Evolutionary conservation across 495 filamentous ascomycete species (phyloP).

Genomic region (Chaetomium fimeti): DNA sequence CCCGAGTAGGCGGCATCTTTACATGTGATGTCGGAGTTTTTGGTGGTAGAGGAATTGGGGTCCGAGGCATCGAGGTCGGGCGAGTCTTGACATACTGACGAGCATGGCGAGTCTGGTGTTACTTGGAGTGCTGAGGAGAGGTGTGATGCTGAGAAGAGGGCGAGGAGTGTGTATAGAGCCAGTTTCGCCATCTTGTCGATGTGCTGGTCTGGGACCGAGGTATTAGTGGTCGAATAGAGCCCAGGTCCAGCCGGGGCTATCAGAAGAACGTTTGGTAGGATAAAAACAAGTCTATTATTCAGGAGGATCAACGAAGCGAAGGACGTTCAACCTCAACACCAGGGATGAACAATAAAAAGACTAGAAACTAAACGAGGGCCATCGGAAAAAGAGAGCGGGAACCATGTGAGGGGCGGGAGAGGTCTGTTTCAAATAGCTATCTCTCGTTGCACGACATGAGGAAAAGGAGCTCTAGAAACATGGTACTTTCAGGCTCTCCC

Average conservation of each 20-base stretch:
- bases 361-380: not conserved
- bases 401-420: not conserved
- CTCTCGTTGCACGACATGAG: not conserved
- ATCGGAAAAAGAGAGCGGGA: not conserved
- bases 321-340: not conserved
- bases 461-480: not conserved
- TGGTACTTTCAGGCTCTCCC: too few species aligned
- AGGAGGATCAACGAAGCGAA: slow-evolving; percentile 15
- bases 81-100: slow-evolving; percentile 46
- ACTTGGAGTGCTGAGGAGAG: slow-evolving; percentile 45
- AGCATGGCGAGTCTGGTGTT: slow-evolving; percentile 53
- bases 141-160: slow-evolving; percentile 29
- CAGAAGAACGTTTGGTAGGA: not conserved
- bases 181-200: slow-evolving; percentile 24
- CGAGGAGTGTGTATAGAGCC: slow-evolving; percentile 23
- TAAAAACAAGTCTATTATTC: not conserved
- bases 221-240: slow-evolving; percentile 8
- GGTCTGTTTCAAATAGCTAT: slow-evolving; percentile 3
- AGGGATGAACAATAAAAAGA: not conserved
- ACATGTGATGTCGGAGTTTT: slow-evolving; percentile 48
- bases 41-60: slow-evolving; percentile 46
- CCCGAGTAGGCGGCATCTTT: slow-evolving; percentile 41
- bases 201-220: not conserved
- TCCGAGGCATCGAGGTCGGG: slow-evolving; percentile 42
- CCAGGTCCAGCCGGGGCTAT: slow-evolving; percentile 29